Evolutionary conservation across 2,329 filamentous ascomycete genomes (phyloP).

Genomic region (Akanthomyces uredinophilus): DNA sequence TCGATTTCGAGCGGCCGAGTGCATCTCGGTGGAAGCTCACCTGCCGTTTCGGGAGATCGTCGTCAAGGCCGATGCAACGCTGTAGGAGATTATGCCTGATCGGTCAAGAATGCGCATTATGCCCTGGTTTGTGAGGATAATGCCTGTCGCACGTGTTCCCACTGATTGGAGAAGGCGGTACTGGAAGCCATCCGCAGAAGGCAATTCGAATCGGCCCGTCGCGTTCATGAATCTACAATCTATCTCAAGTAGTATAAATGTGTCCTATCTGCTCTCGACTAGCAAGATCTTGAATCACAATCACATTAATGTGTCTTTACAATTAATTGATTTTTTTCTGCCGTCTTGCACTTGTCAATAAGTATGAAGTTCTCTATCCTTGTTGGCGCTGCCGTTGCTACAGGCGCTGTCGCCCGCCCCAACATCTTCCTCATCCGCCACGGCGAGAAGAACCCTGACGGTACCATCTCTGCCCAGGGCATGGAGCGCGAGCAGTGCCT

Average conservation of each 20-base stretch:
- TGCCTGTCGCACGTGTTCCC: not conserved
- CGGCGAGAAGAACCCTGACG: conserved; percentile 50
- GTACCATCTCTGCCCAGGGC: conserved; percentile 41
- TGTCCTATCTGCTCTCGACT: not conserved
- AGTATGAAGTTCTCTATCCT: conserved; percentile 3
- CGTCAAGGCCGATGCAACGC: not conserved
- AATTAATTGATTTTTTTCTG: not conserved
- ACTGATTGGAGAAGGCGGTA: not conserved
- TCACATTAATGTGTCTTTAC: not conserved
- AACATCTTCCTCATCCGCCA: conserved; percentile 56
- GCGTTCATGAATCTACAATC: not conserved
- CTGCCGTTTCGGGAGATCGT: not conserved
- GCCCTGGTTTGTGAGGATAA: not conserved
- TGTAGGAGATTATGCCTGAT: not conserved
- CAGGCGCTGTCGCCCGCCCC: conserved; percentile 22
- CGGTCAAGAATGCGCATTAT: not conserved
- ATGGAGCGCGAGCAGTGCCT: conserved; percentile 49
- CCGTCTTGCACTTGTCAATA: not conserved
- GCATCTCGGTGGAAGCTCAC: not conserved
- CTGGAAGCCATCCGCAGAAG: not conserved
- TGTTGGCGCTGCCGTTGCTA: not conserved
- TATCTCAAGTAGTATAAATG: not conserved
- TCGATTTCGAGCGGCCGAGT: not conserved
- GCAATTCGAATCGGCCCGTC: not conserved
- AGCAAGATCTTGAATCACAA: not conserved